Conservation (phyloP, 2,329 filamentous ascomycete genomes). For the Aspergillus ruber region DNA sequence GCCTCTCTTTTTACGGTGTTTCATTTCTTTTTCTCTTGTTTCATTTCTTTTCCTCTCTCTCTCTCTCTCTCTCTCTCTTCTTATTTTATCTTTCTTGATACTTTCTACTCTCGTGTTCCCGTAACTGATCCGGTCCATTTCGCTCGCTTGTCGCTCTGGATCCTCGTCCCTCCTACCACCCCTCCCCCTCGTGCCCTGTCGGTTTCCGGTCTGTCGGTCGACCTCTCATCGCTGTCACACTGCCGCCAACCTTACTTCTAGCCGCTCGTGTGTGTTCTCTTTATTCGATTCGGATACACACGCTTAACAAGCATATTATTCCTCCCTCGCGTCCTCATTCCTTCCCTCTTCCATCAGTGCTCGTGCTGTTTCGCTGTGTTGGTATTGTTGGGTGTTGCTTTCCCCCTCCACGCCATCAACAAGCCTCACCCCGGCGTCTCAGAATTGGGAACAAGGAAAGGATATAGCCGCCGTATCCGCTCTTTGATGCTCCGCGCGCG, state of each 20-base stretch:
- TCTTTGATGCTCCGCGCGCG: constrained; percentile 8
- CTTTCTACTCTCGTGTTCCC: constrained; percentile 4
- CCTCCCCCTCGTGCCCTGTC: constrained; percentile 6
- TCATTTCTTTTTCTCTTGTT: constrained; percentile 3
- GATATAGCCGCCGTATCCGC: constrained; percentile 12
- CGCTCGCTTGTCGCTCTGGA: constrained; percentile 18
- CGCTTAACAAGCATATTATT: background rate
- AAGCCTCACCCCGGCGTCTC: constrained; percentile 3
- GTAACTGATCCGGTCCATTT: constrained; percentile 13
- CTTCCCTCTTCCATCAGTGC: background rate
- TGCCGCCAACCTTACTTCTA: constrained; percentile 20
- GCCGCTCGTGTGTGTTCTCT: constrained; percentile 11
- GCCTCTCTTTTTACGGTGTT: background rate
- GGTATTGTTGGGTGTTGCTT: background rate
- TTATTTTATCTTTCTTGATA: constrained; percentile 21
- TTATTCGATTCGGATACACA: background rate
- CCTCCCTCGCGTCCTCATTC: constrained; percentile 1
- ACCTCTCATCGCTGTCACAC: constrained; percentile 18
- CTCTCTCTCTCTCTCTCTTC: background rate
- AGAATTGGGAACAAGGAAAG: constrained; percentile 2
- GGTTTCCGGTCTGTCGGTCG: constrained; percentile 10
- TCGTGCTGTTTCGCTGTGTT: background rate
- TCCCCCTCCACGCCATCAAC: constrained; percentile 4
- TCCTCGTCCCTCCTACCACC: constrained; percentile 10
- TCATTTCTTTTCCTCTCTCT: constrained; percentile 2